Evolutionary conservation across 1,284 basidiomycete genomes (phyloP).

Genomic region (Pisolithus thermaeus): DNA sequence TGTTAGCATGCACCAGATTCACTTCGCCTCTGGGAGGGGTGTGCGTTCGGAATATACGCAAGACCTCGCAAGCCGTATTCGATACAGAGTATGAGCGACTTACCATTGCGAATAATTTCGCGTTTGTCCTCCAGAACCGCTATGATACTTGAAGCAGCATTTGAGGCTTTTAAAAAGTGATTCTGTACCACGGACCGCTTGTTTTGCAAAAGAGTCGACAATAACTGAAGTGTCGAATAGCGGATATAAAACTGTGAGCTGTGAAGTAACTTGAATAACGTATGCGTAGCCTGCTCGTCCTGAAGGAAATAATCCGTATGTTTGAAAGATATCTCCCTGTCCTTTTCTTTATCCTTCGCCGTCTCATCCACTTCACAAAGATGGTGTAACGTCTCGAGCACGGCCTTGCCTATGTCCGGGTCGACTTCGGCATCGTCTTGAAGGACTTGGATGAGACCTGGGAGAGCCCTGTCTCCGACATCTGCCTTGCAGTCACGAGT

Average conservation of each 20-base stretch:
- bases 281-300: constrained; percentile 69
- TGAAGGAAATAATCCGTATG: constrained; percentile 70
- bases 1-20: constrained; percentile 9
- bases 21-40: too few relatives aligned
- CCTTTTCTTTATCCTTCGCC: constrained; percentile 40
- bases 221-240: constrained; percentile 81
- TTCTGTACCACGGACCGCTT: constrained; percentile 77
- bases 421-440: constrained; percentile 86
- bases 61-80: not conserved
- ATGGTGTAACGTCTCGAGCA: constrained; percentile 77
- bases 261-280: constrained; percentile 73
- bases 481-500: constrained; percentile 87
- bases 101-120: constrained; percentile 82
- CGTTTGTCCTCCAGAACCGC: constrained; percentile 73
- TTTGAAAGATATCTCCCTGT: constrained; percentile 48
- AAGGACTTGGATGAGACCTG: constrained; percentile 74
- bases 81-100: constrained; percentile 15
- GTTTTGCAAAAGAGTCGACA: constrained; percentile 76
- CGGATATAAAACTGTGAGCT: constrained; percentile 82
- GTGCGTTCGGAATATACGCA: not conserved
- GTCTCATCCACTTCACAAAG: constrained; percentile 68
- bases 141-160: constrained; percentile 69
- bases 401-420: constrained; percentile 84
- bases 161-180: constrained; percentile 82
- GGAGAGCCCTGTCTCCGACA: constrained; percentile 72